phyloP scores from a whole-genome alignment of 2,329 filamentous ascomycete species.

The Calonectria hongkongensis region DNA sequence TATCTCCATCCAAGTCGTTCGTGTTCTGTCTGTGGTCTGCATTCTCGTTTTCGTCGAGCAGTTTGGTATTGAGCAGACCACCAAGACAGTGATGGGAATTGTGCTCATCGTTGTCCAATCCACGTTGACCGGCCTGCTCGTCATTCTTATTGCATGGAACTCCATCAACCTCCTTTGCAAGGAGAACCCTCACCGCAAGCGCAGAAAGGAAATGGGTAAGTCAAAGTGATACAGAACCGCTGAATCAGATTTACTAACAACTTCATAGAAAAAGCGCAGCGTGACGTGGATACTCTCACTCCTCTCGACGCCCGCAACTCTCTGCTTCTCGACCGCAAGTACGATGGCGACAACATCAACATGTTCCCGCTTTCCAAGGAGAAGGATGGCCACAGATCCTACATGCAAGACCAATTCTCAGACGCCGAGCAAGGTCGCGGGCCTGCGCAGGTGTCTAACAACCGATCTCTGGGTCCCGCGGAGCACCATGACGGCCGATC shows the following conservation, averaged over 20 bases:
- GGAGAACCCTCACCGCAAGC: conserved; percentile 92
- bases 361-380: conserved; percentile 67
- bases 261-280: conserved; percentile 81
- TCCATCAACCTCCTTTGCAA: conserved; percentile 88
- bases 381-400: conserved; percentile 56
- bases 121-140: conserved; percentile 86
- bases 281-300: conserved; percentile 88
- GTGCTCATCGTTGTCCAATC: conserved; percentile 95
- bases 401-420: conserved; percentile 59
- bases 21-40: conserved; percentile 90
- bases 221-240: conserved; percentile 33
- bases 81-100: conserved; percentile 95
- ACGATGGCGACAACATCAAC: conserved; percentile 60
- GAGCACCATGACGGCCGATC: conserved; percentile 60
- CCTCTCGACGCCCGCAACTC: conserved; percentile 92
- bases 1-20: conserved; percentile 91
- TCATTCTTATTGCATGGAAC: conserved; percentile 92
- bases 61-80: conserved; percentile 91
- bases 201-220: conserved; percentile 92
- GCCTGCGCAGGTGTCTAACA: conserved; percentile 50
- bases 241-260: conserved; percentile 53
- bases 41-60: conserved; percentile 96
- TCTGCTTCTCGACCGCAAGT: conserved; percentile 80
- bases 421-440: conserved; percentile 49
- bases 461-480: conserved; percentile 62